Evolutionary conservation across 2,329 filamentous ascomycete species (phyloP).

Genomic region (Waltergamsia citrina): DNA sequence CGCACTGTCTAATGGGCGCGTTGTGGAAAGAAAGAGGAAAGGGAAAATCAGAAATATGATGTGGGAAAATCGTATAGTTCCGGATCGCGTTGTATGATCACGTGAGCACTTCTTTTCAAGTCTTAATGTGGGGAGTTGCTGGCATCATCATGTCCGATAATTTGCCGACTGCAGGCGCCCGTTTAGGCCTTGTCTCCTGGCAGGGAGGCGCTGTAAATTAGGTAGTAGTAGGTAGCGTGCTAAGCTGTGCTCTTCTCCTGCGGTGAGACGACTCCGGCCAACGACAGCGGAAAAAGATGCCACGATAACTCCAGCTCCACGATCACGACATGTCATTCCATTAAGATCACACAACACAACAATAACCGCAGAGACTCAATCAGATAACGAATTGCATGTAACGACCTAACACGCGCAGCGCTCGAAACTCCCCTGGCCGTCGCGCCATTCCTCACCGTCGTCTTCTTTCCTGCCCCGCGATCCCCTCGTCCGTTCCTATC

Average conservation of each 20-base stretch:
- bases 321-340: neutral
- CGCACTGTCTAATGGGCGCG: constrained; percentile 85
- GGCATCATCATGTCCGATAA: neutral
- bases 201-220: too few species aligned
- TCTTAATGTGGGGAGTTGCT: too few species aligned
- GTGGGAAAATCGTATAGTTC: neutral
- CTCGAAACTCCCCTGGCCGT: constrained; percentile 11
- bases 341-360: neutral
- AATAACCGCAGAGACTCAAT: neutral
- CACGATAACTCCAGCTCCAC: constrained; percentile 1
- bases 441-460: constrained; percentile 8
- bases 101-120: neutral
- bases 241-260: too few species aligned
- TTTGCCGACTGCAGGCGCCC: neutral
- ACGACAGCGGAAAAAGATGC: constrained; percentile 3
- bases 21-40: constrained; percentile 39
- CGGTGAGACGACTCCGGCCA: constrained; percentile 1
- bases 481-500: constrained; percentile 11
- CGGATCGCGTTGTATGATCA: neutral
- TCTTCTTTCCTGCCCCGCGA: constrained; percentile 12
- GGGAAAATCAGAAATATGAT: constrained; percentile 5
- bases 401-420: neutral
- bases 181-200: too few species aligned
- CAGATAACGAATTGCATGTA: neutral
- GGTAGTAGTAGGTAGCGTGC: too few species aligned